Conservation (phyloP, 257 asterid species). For the Knoxia roxburghii region DNA sequence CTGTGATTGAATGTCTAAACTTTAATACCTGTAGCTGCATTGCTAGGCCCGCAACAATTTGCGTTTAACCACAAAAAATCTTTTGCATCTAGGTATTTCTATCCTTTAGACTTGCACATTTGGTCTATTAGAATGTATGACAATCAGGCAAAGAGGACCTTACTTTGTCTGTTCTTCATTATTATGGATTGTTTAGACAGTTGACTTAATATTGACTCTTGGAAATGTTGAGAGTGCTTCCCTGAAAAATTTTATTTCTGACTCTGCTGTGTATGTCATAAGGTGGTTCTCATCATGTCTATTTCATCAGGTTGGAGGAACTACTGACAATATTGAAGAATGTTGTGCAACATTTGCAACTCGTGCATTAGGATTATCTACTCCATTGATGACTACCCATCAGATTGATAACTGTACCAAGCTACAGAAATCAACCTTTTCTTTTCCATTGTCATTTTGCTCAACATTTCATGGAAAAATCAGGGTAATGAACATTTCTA, state of each 20-base stretch:
- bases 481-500: slow-evolving; percentile 55
- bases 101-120: background rate
- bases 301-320: slow-evolving; percentile 78
- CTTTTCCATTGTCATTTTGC: slow-evolving; percentile 26
- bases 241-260: background rate
- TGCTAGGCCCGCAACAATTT: background rate
- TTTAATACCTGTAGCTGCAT: no score
- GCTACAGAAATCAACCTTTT: slow-evolving; percentile 13
- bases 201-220: background rate
- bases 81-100: background rate
- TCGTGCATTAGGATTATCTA: slow-evolving; percentile 68
- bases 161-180: background rate
- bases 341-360: slow-evolving; percentile 88
- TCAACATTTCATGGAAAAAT: slow-evolving; percentile 83
- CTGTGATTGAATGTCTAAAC: background rate
- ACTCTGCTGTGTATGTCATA: background rate
- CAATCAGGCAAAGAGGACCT: background rate
- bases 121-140: background rate
- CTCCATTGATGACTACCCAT: slow-evolving; percentile 83
- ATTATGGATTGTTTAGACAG: background rate
- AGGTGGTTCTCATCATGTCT: background rate
- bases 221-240: background rate
- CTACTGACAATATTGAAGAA: slow-evolving; percentile 93
- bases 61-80: background rate
- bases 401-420: slow-evolving; percentile 95